A percentile compares a stretch with the other conserved stretches of the same genome.
phyloP scores from a whole-genome alignment of 1,139 yeast species.

The Yamadazyma diddensiae region DNA sequence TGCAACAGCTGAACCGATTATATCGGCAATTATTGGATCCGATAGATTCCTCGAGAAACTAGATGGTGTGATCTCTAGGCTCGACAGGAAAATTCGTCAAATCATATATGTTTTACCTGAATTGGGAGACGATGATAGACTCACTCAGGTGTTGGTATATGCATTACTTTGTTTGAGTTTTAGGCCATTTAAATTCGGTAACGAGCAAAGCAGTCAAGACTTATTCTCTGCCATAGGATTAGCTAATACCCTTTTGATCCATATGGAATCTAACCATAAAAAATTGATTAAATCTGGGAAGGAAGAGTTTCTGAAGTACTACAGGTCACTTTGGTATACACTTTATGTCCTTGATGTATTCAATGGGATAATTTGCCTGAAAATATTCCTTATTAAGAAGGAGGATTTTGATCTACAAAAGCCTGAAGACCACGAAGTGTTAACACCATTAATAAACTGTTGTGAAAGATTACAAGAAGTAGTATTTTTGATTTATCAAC shows the following conservation, averaged over 20 bases:
- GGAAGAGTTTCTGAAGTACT: slow-evolving; percentile 18
- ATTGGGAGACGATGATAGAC: slow-evolving; percentile 36
- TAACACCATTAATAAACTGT: neutral
- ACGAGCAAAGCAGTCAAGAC: slow-evolving; percentile 37
- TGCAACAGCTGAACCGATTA: slow-evolving; percentile 25
- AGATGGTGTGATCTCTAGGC: slow-evolving; percentile 18
- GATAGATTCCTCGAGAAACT: slow-evolving; percentile 15
- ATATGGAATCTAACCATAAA: slow-evolving; percentile 21
- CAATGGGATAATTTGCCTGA: slow-evolving; percentile 20
- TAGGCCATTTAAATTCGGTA: slow-evolving; percentile 29
- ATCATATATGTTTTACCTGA: slow-evolving; percentile 23
- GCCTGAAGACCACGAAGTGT: slow-evolving; percentile 7
- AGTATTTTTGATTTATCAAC: slow-evolving; percentile 2
- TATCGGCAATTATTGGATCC: slow-evolving; percentile 19
- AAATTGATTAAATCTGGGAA: slow-evolving; percentile 11
- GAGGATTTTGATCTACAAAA: slow-evolving; percentile 13
- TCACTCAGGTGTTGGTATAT: slow-evolving; percentile 27
- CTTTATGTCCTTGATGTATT: slow-evolving; percentile 34
- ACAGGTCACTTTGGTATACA: slow-evolving; percentile 36
- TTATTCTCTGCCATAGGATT: slow-evolving; percentile 29
- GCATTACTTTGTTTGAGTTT: slow-evolving; percentile 30
- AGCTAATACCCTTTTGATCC: slow-evolving; percentile 31
- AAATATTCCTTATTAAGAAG: slow-evolving; percentile 14
- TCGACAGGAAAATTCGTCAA: slow-evolving; percentile 29
- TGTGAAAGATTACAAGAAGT: slow-evolving; percentile 1